Evolutionary conservation across 179 eudicot species (phyloP).

Genomic region (Carnegiea gigantea): DNA sequence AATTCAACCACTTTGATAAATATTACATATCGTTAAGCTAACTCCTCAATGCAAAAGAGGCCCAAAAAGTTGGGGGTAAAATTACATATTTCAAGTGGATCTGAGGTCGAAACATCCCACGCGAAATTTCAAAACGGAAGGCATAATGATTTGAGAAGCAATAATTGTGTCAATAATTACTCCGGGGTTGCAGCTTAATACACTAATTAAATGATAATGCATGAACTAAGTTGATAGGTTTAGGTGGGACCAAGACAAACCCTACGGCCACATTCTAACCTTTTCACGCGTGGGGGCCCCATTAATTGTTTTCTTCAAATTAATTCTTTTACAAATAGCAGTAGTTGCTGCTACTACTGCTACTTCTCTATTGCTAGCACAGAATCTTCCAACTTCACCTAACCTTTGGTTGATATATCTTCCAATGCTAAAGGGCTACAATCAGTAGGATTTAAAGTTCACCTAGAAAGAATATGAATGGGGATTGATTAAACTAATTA

Average conservation of each 20-base stretch:
- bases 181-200: conserved; percentile 10
- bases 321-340: not conserved
- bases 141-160: conserved; percentile 5
- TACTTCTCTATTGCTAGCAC: not conserved
- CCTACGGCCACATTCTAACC: not conserved
- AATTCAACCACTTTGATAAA: not conserved
- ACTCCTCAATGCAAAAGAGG: not conserved
- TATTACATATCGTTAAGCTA: too few relatives aligned
- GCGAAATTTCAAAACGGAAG: not conserved
- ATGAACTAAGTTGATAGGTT: not conserved
- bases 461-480: not conserved
- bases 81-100: not conserved
- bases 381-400: not conserved
- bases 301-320: not conserved
- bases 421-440: not conserved
- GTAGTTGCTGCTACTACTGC: not conserved
- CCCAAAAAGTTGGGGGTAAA: not conserved
- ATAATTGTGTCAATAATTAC: not conserved
- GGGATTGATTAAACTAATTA: not conserved
- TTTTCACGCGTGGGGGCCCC: conserved; percentile 7
- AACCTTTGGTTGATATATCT: not conserved
- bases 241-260: not conserved
- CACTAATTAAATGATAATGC: not conserved
- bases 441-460: not conserved
- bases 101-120: not conserved